Conservation (phyloP, 208 protist genomes). For the Acanthamoeba sp. region DNA sequence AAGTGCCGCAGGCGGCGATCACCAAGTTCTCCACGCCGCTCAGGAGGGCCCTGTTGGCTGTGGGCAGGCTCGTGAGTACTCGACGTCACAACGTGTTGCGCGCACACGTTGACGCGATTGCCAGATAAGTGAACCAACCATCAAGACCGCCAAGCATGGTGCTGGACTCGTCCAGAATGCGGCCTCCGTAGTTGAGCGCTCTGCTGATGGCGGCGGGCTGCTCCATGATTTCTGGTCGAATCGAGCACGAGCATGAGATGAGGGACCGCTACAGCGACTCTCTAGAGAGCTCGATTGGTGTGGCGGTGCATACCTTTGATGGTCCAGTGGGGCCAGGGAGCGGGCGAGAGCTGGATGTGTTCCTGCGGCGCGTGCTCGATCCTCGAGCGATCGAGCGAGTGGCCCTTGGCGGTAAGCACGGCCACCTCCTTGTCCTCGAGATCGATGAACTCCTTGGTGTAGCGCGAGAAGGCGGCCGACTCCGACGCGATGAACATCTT, state of each 20-base stretch:
- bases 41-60: conserved; percentile 72
- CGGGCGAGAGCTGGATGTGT: conserved; percentile 84
- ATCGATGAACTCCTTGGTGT: conserved; percentile 89
- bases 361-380: conserved; percentile 84
- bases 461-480: conserved; percentile 83
- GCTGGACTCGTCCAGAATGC: conserved; percentile 80
- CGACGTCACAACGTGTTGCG: not conserved
- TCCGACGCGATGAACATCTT: conserved; percentile 87
- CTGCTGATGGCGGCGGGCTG: conserved; percentile 80
- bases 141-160: conserved; percentile 67
- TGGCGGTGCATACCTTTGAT: conserved; percentile 84
- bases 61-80: not conserved
- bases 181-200: conserved; percentile 81
- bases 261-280: too few species aligned
- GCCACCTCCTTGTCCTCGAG: conserved; percentile 89
- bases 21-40: conserved; percentile 76
- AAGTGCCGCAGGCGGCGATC: conserved; percentile 85
- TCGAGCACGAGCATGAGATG: too few species aligned
- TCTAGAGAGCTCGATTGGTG: too few species aligned
- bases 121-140: not conserved
- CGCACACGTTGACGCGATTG: too few species aligned
- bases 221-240: conserved; percentile 87
- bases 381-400: conserved; percentile 82
- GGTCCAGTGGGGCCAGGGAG: conserved; percentile 88
- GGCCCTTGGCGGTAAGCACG: conserved; percentile 82